Base-by-base conservation (phyloP, 805 yeast species). In the Saccharomyces mikatae region DNA sequence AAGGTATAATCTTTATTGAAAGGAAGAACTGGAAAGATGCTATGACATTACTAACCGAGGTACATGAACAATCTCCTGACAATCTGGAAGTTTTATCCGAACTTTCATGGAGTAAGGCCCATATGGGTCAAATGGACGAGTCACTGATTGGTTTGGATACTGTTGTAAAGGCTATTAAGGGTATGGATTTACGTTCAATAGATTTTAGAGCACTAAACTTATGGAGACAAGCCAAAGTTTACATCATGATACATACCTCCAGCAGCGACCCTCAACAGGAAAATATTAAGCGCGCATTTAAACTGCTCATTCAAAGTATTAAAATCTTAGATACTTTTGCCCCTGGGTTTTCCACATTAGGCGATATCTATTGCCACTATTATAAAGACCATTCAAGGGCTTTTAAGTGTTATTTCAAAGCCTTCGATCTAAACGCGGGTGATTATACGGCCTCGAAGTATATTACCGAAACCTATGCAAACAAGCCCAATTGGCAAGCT, bases 401-500 rank as follows among this genome's bases (percentile, higher is more conserved):
- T 0, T 83, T 83, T 52, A 89, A 89, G 65, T 90, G 97, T 68
- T 92, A 85, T 67, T 82, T 85, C 66, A 88, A 84, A 63, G 97
- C 98, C 0, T 87, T 92, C 66, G 97, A 92, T 63, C 71, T 92
- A 30, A 94, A 90, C 68, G 78, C 84, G 0, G 80, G 85, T 13
- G 95, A 94, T 64, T 71, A 86, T 8, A 72, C 70, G 1, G 88
- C 99, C 1, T 96, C 96, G 0, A 77, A 78, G 60, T 80, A 80
- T 56, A 76, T 94, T 54, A 88, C 89, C 4, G 77, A 79, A 27
- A 83, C 82, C n/a, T 84, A 89, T 61, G 77, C 96, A 1, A 71
- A 73, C 2, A 73, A 75, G 14, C 73, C 79, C 47, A 94, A 91
- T 58, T 94, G 99, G 99, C 86, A 80, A 14, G 76, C 87, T 47